Evolutionary conservation across 352 stramenopile species (phyloP), one percentile per base, ranked within the genome.

Genomic region (Pythium brassicae): DNA sequence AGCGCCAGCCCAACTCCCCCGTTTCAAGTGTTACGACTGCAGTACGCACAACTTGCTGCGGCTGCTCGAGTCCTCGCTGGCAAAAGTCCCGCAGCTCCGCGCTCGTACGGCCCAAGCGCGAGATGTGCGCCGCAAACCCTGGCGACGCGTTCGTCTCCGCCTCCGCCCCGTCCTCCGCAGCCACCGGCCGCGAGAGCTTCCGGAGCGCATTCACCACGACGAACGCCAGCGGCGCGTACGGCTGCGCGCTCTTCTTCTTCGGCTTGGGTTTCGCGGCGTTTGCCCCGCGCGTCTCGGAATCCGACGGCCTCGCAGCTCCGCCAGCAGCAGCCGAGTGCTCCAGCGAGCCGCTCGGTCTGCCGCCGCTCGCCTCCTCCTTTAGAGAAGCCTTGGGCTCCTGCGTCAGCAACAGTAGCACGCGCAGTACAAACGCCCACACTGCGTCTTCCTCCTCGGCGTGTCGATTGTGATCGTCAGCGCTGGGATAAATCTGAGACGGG

Each of bases 161-260:
- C 32, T 37, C 32, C 6, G 32, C 32, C 32, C 14, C 32, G 32
- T 37, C 14, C 39, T 22, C 2, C 1, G 3, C 39, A 45, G 17
- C 19, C 22, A 3, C 17, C 8, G 32, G 14, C 39, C 22, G 43
- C 63, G 61, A 27, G 9, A 86, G 47, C 32, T 76, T 82, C 34
- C 66, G 63, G n/a, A 89, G 58, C 10, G 79, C 76, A 25, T 78
- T 78, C 8, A 89, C 49, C 1, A 80, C 51, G 43, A 89, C 59
- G 54, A 82, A 89, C 8, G 76, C 73, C 19, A 89, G 64, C 14
- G 79, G 79, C 11, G 66, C 67, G 50, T 78, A 70, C 2, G 79
- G 76, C 34, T 87, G 76, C 2, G 63, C 27, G 17, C 57, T 67
- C n/a, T 55, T 65, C 51, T 70, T 81, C 39, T 57, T 59, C 43